Base-by-base conservation (phyloP, 805 yeast species). In the Ogataea allantospora region DNA sequence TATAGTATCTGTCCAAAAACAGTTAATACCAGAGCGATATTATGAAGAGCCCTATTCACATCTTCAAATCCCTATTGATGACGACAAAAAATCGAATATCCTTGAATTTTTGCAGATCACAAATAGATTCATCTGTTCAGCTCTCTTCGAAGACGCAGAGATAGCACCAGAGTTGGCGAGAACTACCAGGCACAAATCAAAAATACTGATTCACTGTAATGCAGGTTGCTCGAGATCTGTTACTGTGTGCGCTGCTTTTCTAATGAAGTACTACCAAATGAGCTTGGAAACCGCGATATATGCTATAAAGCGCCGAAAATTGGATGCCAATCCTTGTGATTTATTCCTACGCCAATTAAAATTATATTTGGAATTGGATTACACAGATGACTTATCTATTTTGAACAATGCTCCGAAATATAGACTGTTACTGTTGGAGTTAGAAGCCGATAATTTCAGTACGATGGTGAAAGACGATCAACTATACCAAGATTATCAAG, bases 281-380 rank as follows among this genome's bases (percentile, higher is more conserved):
- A 62, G 66, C 9, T 63, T 76, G 12, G 66, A 73, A 11, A 79
- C 78, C 46, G 84, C 96, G 0, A 51, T 86, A 6, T 80, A 83
- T 61, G 91, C 91, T 0, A 80, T 91, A n/a, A 71, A 69, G 45
- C 62, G 89, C 44, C 80, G 75, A 49, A 71, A 83, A 42, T 57
- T 73, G 3, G 67, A 68, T 5, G 78, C 79, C 4, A 71, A 73
- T 43, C 96, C 96, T 17, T 91, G 88, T 60, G 75, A 68, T 4
- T 78, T 83, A 13, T 93, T 93, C 54, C 55, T 74, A 54, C 75
- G 75, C 43, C 99, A 91, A 61, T 67, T 91, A 41, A 59, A 72
- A 28, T 55, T 88, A 5, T 91, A 75, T 58, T 73, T 78, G 44
- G 65, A 65, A 41, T 50, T 51, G 57, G 62, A 24, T 24, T 57